Evolutionary conservation across 441 rosid genomes (phyloP).

Genomic region (Brassica hybrid): DNA sequence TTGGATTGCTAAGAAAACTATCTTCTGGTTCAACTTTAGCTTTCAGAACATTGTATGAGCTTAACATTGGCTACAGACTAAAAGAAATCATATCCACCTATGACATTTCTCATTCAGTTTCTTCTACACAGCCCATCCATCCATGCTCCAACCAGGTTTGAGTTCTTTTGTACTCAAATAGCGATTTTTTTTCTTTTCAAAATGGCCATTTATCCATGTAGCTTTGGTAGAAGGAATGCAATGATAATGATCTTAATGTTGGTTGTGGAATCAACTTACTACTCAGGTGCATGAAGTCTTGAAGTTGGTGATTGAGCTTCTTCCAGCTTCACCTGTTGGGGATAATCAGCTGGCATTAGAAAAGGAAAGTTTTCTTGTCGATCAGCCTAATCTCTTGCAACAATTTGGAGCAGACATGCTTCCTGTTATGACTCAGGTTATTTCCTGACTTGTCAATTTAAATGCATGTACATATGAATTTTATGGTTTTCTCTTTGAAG

Average conservation of each 20-base stretch:
- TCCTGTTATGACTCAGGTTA: constrained; percentile 83
- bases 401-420: too few species aligned
- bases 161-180: constrained; percentile 15
- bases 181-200: background rate
- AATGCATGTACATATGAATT: constrained; percentile 4
- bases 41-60: constrained; percentile 82
- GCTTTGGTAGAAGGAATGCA: constrained; percentile 7
- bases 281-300: constrained; percentile 86
- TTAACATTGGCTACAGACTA: constrained; percentile 73
- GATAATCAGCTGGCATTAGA: constrained; percentile 58
- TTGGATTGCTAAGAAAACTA: constrained; percentile 88
- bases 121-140: constrained; percentile 64
- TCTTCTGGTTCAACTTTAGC: constrained; percentile 78
- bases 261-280: constrained; percentile 28
- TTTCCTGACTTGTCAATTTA: constrained; percentile 27
- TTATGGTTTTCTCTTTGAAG: constrained; percentile 19
- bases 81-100: constrained; percentile 77
- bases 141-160: constrained; percentile 85
- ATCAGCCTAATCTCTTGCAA: constrained; percentile 73
- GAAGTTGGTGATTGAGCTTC: constrained; percentile 89
- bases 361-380: constrained; percentile 65
- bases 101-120: constrained; percentile 75
- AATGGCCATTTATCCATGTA: constrained; percentile 23
- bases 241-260: constrained; percentile 13
- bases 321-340: constrained; percentile 60